Evolutionary conservation across 352 stramenopile species (phyloP).

Genomic region (Phytophthora sansomeana): DNA sequence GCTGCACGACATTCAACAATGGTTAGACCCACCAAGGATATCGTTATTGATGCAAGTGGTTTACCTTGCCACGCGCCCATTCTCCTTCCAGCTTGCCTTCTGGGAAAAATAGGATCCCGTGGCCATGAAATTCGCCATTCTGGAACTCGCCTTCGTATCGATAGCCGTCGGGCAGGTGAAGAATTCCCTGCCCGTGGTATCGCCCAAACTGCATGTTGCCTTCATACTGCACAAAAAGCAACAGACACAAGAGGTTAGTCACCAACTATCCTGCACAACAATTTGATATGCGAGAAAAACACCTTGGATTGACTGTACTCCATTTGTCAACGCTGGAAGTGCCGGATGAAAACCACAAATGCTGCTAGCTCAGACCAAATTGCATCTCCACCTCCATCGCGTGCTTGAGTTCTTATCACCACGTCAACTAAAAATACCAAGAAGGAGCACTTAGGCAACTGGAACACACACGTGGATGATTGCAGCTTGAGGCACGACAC

Average conservation of each 20-base stretch:
- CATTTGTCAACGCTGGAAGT: slow-evolving; percentile 13
- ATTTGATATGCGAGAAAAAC: neutral
- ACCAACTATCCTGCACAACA: no score
- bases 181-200: slow-evolving; percentile 61
- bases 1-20: slow-evolving; percentile 29
- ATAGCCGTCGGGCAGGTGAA: slow-evolving; percentile 67
- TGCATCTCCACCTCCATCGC: neutral
- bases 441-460: no score
- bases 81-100: slow-evolving; percentile 74
- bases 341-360: neutral
- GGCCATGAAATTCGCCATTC: slow-evolving; percentile 84
- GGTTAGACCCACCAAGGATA: neutral
- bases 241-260: neutral
- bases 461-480: neutral
- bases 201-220: slow-evolving; percentile 65
- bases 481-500: neutral
- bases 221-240: slow-evolving; percentile 53
- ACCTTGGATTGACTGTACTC: slow-evolving; percentile 46
- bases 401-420: slow-evolving; percentile 14
- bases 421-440: neutral
- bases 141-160: slow-evolving; percentile 85
- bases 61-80: slow-evolving; percentile 78
- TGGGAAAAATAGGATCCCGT: slow-evolving; percentile 72
- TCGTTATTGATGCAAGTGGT: neutral
- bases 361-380: neutral